A percentile compares a stretch with the other conserved stretches of the same genome.
phyloP scores from a whole-genome alignment of 805 yeast genomes.

The Wickerhamomyces strasburgensis region DNA sequence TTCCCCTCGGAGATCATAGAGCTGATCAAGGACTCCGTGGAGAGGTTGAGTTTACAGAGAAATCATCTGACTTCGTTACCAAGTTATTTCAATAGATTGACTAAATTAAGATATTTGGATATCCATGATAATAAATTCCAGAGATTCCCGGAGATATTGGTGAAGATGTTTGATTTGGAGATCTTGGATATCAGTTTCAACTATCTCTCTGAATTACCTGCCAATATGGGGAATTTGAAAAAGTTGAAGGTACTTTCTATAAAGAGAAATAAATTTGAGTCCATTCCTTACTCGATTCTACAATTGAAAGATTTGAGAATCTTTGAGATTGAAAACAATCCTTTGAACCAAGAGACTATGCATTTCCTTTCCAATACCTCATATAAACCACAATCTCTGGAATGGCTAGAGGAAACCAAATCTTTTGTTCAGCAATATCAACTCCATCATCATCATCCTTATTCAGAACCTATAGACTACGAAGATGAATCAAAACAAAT shows the following conservation, averaged over 20 bases:
- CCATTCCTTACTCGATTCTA: constrained; percentile 48
- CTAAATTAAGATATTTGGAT: constrained; percentile 54
- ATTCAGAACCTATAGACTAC: no score
- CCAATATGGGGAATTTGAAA: constrained; percentile 34
- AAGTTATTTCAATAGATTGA: constrained; percentile 36
- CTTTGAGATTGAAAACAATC: constrained; percentile 60
- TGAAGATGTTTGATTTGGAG: constrained; percentile 42
- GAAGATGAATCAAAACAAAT: neutral
- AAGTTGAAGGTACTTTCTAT: constrained; percentile 55
- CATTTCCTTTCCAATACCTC: constrained; percentile 33
- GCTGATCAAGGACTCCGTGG: constrained; percentile 33
- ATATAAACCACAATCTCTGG: constrained; percentile 34
- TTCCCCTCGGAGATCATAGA: constrained; percentile 36
- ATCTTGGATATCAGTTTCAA: constrained; percentile 64
- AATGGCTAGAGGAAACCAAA: constrained; percentile 33
- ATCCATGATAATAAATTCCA: constrained; percentile 55
- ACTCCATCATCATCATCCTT: constrained; percentile 1
- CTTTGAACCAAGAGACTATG: constrained; percentile 46
- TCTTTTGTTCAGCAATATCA: constrained; percentile 3
- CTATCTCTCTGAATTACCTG: constrained; percentile 43
- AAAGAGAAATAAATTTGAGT: constrained; percentile 51
- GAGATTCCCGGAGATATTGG: constrained; percentile 45
- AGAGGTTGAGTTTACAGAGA: constrained; percentile 49
- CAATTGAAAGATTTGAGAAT: constrained; percentile 49
- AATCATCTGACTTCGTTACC: constrained; percentile 49